Percentiles rank a stretch among this genome's conserved stretches.
phyloP scores from a whole-genome alignment of 2,329 filamentous ascomycete genomes.

The Alternaria sp. region DNA sequence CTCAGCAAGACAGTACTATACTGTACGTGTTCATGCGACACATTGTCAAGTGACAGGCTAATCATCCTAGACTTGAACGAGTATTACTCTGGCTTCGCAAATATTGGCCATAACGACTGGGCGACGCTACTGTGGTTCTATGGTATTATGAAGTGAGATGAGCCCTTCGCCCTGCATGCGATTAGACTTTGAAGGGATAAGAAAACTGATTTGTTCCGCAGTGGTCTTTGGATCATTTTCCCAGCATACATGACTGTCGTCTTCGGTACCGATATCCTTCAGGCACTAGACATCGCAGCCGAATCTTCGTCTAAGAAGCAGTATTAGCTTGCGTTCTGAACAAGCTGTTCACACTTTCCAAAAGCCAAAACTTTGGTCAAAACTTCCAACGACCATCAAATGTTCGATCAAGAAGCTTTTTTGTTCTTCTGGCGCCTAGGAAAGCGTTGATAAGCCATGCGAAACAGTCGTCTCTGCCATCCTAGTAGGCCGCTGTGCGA shows the following conservation, averaged over 20 bases:
- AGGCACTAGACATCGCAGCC: constrained; percentile 62
- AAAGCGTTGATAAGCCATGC: background rate
- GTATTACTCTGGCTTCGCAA: constrained; percentile 66
- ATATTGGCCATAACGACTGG: constrained; percentile 69
- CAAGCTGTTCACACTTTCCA: background rate
- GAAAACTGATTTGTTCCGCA: constrained; percentile 41
- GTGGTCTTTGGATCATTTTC: constrained; percentile 70
- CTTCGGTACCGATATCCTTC: constrained; percentile 68
- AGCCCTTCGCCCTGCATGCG: background rate
- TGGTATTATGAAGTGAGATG: constrained; percentile 71
- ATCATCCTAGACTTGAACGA: constrained; percentile 65
- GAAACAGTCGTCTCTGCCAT: constrained; percentile 1
- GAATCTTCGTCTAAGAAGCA: constrained; percentile 38
- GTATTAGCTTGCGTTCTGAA: constrained; percentile 24
- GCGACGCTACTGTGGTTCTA: constrained; percentile 65
- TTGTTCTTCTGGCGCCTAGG: constrained; percentile 3
- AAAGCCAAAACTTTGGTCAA: background rate
- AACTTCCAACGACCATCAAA: background rate
- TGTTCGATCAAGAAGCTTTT: background rate
- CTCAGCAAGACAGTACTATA: constrained; percentile 74
- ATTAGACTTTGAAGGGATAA: background rate
- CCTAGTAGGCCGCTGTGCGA: background rate
- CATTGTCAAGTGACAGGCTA: constrained; percentile 13
- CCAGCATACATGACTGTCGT: constrained; percentile 69
- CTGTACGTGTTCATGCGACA: constrained; percentile 57